A percentile compares a stretch with the other conserved stretches of the same genome.
phyloP scores from a whole-genome alignment of 208 protist genomes.

The Balamuthia mandrillaris region DNA sequence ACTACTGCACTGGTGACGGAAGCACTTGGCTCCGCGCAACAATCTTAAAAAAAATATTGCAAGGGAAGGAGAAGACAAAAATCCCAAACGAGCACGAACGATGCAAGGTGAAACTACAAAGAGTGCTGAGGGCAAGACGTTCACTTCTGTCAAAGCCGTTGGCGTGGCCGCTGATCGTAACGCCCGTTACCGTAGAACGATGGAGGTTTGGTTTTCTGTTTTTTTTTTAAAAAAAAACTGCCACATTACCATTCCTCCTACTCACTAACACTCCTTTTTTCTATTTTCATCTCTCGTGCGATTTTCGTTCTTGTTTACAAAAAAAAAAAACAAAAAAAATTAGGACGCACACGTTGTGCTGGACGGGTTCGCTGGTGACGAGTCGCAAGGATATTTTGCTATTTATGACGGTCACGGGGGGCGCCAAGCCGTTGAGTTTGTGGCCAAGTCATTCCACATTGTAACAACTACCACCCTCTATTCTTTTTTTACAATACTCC shows the following conservation, averaged over 20 bases:
- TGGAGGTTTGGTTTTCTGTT: constrained; percentile 44
- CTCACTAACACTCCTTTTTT: background rate
- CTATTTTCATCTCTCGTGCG: background rate
- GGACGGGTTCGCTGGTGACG: constrained; percentile 47
- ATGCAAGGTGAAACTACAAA: no score
- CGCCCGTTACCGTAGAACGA: constrained; percentile 54
- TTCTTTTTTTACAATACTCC: no score
- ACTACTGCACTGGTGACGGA: no score
- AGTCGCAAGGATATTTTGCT: constrained; percentile 52
- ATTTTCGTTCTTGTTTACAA: background rate
- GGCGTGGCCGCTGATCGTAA: constrained; percentile 53
- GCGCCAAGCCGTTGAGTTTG: constrained; percentile 19
- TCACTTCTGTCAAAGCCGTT: constrained; percentile 50
- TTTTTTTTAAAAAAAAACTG: constrained; percentile 5
- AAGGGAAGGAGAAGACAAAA: no score
- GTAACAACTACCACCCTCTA: background rate
- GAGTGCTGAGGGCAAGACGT: background rate
- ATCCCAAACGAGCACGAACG: no score
- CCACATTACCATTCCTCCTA: background rate
- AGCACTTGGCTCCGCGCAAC: no score
- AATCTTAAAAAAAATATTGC: no score
- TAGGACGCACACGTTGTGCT: constrained; percentile 62
- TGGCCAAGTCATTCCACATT: background rate
- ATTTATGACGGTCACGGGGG: constrained; percentile 66
- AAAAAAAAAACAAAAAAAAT: no score